Percentiles rank a stretch among this genome's conserved stretches.
phyloP scores from a whole-genome alignment of 1,284 basidiomycete genomes.

The Austropuccinia psidii region DNA sequence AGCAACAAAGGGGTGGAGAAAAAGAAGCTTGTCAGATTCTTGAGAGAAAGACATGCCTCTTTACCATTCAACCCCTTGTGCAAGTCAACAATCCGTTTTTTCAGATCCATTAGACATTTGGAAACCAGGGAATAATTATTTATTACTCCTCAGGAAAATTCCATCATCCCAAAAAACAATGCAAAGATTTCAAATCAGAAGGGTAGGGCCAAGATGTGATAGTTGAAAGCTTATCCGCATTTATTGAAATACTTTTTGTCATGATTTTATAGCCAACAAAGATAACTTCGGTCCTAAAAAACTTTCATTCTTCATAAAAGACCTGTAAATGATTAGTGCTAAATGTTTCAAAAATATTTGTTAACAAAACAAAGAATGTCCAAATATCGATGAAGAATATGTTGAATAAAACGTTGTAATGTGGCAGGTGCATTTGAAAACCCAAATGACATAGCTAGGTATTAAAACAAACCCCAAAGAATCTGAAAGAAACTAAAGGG shows the following conservation, averaged over 20 bases:
- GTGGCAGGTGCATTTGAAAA: slow-evolving; percentile 50
- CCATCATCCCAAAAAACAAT: background rate
- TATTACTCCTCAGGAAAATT: background rate
- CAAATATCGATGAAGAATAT: slow-evolving; percentile 41
- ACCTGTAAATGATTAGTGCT: background rate
- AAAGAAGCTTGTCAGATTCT: background rate
- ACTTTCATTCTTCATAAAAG: background rate
- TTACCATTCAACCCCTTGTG: background rate
- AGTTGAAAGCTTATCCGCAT: background rate
- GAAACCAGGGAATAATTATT: background rate
- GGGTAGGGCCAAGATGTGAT: slow-evolving; percentile 11
- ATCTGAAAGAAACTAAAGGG: slow-evolving; percentile 49
- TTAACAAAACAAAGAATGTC: slow-evolving; percentile 45
- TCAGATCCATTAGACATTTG: background rate
- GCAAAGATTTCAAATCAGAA: background rate
- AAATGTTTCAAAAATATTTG: background rate
- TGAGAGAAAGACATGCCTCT: background rate
- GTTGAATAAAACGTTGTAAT: slow-evolving; percentile 44
- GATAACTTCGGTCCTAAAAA: background rate
- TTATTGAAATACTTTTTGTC: background rate
- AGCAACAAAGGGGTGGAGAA: background rate
- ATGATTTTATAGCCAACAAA: slow-evolving; percentile 12
- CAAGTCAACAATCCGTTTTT: too few relatives aligned
- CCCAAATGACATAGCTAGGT: slow-evolving; percentile 50
- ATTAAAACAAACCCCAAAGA: slow-evolving; percentile 49